Conservation (phyloP, 2,329 filamentous ascomycete genomes). For the Pseudopithomyces maydicus region DNA sequence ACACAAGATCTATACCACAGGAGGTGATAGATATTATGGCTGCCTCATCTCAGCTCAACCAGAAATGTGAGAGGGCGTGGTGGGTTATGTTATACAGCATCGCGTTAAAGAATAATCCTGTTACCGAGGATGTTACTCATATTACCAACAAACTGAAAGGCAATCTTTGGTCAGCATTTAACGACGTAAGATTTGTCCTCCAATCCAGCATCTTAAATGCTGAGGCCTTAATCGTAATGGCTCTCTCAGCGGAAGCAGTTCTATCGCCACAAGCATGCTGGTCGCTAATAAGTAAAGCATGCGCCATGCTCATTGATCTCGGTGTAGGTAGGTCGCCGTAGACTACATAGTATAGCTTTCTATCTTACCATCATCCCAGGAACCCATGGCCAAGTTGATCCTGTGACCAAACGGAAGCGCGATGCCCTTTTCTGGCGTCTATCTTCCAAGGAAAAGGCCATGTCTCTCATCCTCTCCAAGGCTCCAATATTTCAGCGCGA, state of each 20-base stretch:
- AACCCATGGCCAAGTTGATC: not conserved
- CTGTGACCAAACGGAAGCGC: not conserved
- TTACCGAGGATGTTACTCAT: not conserved
- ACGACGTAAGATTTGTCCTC: constrained; percentile 9
- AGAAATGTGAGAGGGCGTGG: constrained; percentile 5
- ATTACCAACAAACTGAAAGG: not conserved
- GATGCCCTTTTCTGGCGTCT: constrained; percentile 8
- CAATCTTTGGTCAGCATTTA: constrained; percentile 9
- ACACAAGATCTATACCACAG: not conserved
- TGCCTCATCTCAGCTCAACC: not conserved
- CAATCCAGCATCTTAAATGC: constrained; percentile 3
- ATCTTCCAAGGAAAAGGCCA: constrained; percentile 1
- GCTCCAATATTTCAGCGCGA: constrained; percentile 8
- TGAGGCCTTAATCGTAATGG: constrained; percentile 3
- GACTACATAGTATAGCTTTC: not conserved
- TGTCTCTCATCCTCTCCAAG: constrained; percentile 8
- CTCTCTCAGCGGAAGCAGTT: not conserved
- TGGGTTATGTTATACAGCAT: constrained; percentile 13
- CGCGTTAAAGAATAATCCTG: not conserved
- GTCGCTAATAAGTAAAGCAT: constrained; percentile 5
- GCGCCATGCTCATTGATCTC: constrained; percentile 9
- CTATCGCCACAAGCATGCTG: constrained; percentile 8
- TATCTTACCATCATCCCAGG: not conserved
- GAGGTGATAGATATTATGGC: constrained; percentile 2
- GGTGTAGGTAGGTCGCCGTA: not conserved